phyloP scores from a whole-genome alignment of 257 asterid genomes.

The Mentha longifolia region DNA sequence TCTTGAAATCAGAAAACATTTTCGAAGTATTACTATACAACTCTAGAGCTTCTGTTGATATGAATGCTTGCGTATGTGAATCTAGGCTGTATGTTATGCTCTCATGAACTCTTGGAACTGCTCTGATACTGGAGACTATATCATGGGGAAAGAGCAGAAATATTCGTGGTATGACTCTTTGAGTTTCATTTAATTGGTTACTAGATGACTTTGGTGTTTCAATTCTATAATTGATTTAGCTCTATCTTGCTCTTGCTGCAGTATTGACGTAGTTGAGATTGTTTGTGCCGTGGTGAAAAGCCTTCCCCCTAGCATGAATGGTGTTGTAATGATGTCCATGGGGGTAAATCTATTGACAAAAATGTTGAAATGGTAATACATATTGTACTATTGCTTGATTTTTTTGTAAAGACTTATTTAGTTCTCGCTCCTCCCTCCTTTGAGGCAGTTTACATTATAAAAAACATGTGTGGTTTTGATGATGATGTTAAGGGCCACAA shows the following conservation, averaged over 20 bases:
- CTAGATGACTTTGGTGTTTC: slow-evolving; percentile 15
- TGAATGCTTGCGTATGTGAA: slow-evolving; percentile 28
- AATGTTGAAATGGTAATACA: slow-evolving; percentile 81
- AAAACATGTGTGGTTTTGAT: slow-evolving; percentile 23
- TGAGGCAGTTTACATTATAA: neutral
- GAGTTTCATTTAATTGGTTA: slow-evolving; percentile 14
- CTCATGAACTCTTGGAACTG: slow-evolving; percentile 60
- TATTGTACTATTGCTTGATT: slow-evolving; percentile 24
- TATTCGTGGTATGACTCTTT: slow-evolving; percentile 48
- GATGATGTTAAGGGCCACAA: slow-evolving; percentile 20
- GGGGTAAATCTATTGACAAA: slow-evolving; percentile 76
- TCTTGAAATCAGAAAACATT: neutral
- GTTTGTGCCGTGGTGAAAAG: slow-evolving; percentile 70
- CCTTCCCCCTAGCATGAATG: slow-evolving; percentile 60
- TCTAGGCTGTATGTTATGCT: slow-evolving; percentile 75
- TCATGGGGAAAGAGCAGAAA: slow-evolving; percentile 47
- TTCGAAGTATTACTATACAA: slow-evolving; percentile 16
- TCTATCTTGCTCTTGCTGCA: slow-evolving; percentile 48
- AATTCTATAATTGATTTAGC: slow-evolving; percentile 27
- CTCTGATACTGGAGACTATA: slow-evolving; percentile 41
- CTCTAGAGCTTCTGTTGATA: slow-evolving; percentile 13
- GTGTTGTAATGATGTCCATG: slow-evolving; percentile 73
- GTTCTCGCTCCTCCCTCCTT: neutral
- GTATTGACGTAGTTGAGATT: slow-evolving; percentile 76
- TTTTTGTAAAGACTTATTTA: slow-evolving; percentile 16